phyloP scores from a whole-genome alignment of 2,329 filamentous ascomycete species.

The Aciculosporium take region DNA sequence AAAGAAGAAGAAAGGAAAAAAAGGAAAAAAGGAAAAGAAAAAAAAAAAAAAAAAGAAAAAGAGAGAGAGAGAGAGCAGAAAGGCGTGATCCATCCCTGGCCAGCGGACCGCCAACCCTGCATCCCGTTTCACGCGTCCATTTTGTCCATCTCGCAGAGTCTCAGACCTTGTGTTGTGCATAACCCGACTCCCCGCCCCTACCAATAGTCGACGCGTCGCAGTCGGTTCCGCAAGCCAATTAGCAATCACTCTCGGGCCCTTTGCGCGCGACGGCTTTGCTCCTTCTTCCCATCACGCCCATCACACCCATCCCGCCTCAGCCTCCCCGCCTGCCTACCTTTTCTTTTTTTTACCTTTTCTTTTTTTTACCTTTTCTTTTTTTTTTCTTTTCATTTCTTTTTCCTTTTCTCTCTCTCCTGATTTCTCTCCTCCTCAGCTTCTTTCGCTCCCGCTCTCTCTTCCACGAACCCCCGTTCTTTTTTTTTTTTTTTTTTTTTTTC shows the following conservation, averaged over 20 bases:
- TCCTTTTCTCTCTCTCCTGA: no score
- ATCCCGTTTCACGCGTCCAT: not conserved
- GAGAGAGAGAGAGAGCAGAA: no score
- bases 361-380: not conserved
- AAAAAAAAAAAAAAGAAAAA: no score
- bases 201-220: constrained; percentile 1
- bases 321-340: not conserved
- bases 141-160: not conserved
- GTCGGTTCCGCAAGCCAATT: not conserved
- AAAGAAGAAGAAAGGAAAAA: no score
- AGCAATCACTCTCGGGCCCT: not conserved
- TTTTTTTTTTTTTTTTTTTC: not conserved
- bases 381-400: not conserved
- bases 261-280: not conserved
- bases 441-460: no score
- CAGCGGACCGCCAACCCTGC: no score
- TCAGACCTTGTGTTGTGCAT: not conserved
- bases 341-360: not conserved
- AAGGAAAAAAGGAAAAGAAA: no score
- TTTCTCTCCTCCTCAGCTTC: no score
- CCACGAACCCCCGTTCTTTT: no score
- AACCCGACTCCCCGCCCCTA: no score
- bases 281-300: not conserved
- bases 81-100: no score
- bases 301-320: no score